Percentiles rank a stretch among this genome's conserved stretches.
Evolutionary conservation across 345 rosid species (phyloP).

Genomic region (Streptanthus diversifolius): DNA sequence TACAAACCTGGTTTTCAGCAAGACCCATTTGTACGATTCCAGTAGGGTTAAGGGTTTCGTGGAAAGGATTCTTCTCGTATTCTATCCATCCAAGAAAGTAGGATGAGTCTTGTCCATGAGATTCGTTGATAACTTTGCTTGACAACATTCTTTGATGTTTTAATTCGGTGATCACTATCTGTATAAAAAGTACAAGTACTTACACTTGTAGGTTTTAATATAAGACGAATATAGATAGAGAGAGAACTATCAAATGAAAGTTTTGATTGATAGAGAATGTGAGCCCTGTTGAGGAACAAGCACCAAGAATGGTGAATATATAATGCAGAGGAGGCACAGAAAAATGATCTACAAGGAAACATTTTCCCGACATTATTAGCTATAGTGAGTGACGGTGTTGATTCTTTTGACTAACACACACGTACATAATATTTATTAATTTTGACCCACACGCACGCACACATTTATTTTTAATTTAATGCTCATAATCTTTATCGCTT

Average conservation of each 20-base stretch:
- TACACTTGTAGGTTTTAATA: slow-evolving; percentile 4
- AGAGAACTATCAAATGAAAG: neutral
- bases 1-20: slow-evolving; percentile 85
- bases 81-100: slow-evolving; percentile 83
- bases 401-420: slow-evolving; percentile 35
- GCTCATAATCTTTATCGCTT: neutral
- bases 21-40: slow-evolving; percentile 95
- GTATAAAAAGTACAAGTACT: neutral
- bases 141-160: slow-evolving; percentile 47
- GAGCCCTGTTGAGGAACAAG: slow-evolving; percentile 36
- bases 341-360: slow-evolving; percentile 12
- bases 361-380: slow-evolving; percentile 26
- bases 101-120: slow-evolving; percentile 81
- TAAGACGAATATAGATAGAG: neutral
- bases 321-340: neutral
- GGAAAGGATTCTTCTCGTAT: slow-evolving; percentile 63
- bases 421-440: slow-evolving; percentile 12
- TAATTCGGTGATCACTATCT: slow-evolving; percentile 2
- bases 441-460: slow-evolving; percentile 26
- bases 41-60: slow-evolving; percentile 50
- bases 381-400: slow-evolving; percentile 38
- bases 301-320: slow-evolving; percentile 4
- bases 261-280: slow-evolving; percentile 16
- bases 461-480: neutral
- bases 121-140: slow-evolving; percentile 50